A percentile compares a stretch with the other conserved stretches of the same genome.
phyloP scores from a whole-genome alignment of 2,329 filamentous ascomycete species.

The Gaeumannomyces tritici region DNA sequence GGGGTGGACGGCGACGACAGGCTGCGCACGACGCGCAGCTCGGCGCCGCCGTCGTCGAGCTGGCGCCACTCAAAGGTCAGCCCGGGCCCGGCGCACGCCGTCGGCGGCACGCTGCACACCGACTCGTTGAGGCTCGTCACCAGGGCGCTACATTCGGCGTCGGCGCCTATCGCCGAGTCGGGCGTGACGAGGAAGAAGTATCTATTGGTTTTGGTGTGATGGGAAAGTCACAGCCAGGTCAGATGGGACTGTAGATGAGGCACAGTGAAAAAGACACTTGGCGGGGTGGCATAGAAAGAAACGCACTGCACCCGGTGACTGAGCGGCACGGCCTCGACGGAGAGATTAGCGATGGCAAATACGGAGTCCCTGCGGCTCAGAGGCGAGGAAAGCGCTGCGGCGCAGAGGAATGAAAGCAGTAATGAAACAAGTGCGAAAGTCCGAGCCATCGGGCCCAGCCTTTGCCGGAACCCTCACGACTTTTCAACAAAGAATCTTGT shows the following conservation, averaged over 20 bases:
- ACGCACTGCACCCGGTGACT: slow-evolving; percentile 1
- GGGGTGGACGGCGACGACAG: not conserved
- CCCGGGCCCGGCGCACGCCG: not conserved
- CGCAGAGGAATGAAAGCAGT: not conserved
- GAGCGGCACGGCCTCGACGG: not conserved
- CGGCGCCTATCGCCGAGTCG: not conserved
- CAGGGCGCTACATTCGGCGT: not conserved
- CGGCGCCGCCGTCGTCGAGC: not conserved
- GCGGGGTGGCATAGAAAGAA: too few relatives aligned
- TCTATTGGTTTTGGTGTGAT: not conserved
- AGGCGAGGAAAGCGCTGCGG: not conserved
- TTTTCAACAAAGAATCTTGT: too few relatives aligned
- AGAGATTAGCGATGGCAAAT: not conserved
- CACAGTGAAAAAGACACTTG: too few relatives aligned
- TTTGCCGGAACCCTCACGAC: too few relatives aligned
- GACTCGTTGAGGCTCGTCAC: slow-evolving; percentile 3
- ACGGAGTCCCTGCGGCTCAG: not conserved
- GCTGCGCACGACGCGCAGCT: not conserved
- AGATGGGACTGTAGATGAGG: too few relatives aligned
- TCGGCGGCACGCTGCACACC: not conserved
- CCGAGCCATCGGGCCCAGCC: too few relatives aligned
- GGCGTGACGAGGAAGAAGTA: slow-evolving; percentile 1
- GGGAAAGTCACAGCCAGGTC: too few relatives aligned
- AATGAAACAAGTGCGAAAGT: not conserved
- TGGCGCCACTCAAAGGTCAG: not conserved